Conservation (phyloP, 2,329 filamentous ascomycete species). For the Exophiala aquamarina region DNA sequence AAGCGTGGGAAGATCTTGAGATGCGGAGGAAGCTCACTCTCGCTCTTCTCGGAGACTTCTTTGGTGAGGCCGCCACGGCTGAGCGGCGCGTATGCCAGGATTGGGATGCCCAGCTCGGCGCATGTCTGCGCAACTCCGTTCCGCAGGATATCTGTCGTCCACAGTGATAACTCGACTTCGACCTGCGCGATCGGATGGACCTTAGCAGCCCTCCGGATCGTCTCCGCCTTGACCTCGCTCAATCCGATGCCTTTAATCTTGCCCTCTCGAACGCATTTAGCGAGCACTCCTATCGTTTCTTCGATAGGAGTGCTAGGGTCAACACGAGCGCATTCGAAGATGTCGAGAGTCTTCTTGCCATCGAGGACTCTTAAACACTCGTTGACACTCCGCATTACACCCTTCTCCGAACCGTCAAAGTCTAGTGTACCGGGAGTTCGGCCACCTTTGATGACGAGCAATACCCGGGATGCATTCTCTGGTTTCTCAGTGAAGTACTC, state of each 20-base stretch:
- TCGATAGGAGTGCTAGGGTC: constrained; percentile 54
- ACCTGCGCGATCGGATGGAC: constrained; percentile 49
- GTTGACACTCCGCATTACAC: constrained; percentile 57
- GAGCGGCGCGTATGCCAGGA: constrained; percentile 61
- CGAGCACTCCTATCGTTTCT: constrained; percentile 40
- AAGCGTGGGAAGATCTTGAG: constrained; percentile 48
- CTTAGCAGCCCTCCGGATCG: constrained; percentile 39
- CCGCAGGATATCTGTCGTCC: constrained; percentile 54
- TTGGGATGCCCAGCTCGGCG: constrained; percentile 56
- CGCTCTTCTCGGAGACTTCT: constrained; percentile 39
- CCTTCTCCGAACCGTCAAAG: constrained; percentile 54
- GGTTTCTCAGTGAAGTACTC: constrained; percentile 64
- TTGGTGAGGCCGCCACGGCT: constrained; percentile 57
- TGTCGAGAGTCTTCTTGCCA: constrained; percentile 54
- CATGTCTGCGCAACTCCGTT: constrained; percentile 59
- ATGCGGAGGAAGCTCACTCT: constrained; percentile 46
- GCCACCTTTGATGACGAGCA: constrained; percentile 63
- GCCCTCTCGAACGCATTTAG: constrained; percentile 36
- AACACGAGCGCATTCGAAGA: constrained; percentile 59
- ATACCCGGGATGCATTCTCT: constrained; percentile 61
- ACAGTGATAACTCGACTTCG: constrained; percentile 62
- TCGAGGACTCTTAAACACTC: constrained; percentile 52
- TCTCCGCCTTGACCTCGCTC: constrained; percentile 43
- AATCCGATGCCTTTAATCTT: constrained; percentile 45
- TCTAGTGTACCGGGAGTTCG: constrained; percentile 35